Conservation (phyloP, 352 stramenopile species). For the Phytophthora fragariae region DNA sequence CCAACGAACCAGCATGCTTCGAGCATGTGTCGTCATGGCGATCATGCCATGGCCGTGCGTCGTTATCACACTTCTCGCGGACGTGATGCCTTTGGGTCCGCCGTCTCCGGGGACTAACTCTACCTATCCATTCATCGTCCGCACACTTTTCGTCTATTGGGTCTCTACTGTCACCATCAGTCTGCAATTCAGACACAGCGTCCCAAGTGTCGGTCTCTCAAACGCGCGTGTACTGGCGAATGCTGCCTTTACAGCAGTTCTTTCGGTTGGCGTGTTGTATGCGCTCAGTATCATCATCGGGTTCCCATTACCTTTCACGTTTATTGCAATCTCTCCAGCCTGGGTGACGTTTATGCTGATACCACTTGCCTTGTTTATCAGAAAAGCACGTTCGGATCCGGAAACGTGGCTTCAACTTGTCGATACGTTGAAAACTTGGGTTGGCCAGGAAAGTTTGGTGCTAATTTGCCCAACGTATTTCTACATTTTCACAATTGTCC, state of each 20-base stretch:
- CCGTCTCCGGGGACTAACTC: not conserved
- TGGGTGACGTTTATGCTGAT: constrained; percentile 15
- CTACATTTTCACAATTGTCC: constrained; percentile 19
- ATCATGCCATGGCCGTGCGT: constrained; percentile 25
- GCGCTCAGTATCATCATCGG: constrained; percentile 25
- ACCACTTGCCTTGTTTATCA: not conserved
- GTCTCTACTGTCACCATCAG: constrained; percentile 19
- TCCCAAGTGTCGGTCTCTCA: constrained; percentile 21
- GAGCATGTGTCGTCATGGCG: not conserved
- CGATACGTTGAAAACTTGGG: constrained; percentile 11
- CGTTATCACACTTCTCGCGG: constrained; percentile 12
- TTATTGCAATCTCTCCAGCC: constrained; percentile 19
- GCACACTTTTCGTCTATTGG: constrained; percentile 15
- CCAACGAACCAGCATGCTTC: not conserved
- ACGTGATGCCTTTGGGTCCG: constrained; percentile 16
- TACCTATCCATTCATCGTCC: constrained; percentile 25
- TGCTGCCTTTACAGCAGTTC: not conserved
- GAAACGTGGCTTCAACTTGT: not conserved
- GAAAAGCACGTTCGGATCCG: constrained; percentile 12
- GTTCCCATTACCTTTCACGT: constrained; percentile 40
- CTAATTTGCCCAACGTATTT: constrained; percentile 37
- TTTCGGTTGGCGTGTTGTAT: not conserved
- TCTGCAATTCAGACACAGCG: constrained; percentile 22
- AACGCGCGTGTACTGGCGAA: not conserved
- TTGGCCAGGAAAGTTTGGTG: constrained; percentile 3